Evolutionary conservation across 345 rosid species (phyloP), one percentile per base, ranked within the genome.

Genomic region (Camelina neglecta): DNA sequence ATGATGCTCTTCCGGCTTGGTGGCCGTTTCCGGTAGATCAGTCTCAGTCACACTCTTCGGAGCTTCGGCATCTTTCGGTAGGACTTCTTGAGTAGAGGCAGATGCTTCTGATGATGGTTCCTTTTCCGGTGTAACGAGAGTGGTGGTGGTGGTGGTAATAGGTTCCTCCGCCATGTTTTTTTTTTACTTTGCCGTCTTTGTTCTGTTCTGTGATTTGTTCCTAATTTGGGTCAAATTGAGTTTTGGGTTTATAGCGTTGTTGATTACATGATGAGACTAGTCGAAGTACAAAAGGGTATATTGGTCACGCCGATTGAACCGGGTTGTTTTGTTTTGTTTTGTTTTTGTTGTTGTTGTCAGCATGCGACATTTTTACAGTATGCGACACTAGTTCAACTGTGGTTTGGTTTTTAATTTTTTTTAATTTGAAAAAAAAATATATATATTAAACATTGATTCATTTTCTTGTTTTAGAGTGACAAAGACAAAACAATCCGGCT

Each of bases 121-220:
- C 4, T 59, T 70, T 12, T 53, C 78, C 78, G 80, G 47, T 1
- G 77, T 67, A 41, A 60, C 42, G 15, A 77, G 60, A 72, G 80
- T 61, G 29, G 69, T 61, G 16, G 69, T 61, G 16, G 69, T 61
- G 16, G 31, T 29, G 5, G 69, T 71, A 21, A 61, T 64, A 1
- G 72, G 48, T 71, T 80, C 67, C 49, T 80, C 82, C 41, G 86
- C 80, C 86, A 83, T 83, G 15, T 42, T 83, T 18, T 42, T 83
- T 18, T 65, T 42, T 35, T 58, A 42, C 70, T 59, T 42, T 7
- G 57, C 21, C 20, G 51, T 63, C 26, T 69, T 29, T 29, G 31
- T 29, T 29, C 31, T 12, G 10, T n/a, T n/a, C 13, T 61, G 60
- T 59, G 67, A 50, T 39, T 39, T 35, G 35, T 60, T 68, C 56